phyloP scores from a whole-genome alignment of 2,329 filamentous ascomycete genomes.

The Colletotrichum gloeosporioides region DNA sequence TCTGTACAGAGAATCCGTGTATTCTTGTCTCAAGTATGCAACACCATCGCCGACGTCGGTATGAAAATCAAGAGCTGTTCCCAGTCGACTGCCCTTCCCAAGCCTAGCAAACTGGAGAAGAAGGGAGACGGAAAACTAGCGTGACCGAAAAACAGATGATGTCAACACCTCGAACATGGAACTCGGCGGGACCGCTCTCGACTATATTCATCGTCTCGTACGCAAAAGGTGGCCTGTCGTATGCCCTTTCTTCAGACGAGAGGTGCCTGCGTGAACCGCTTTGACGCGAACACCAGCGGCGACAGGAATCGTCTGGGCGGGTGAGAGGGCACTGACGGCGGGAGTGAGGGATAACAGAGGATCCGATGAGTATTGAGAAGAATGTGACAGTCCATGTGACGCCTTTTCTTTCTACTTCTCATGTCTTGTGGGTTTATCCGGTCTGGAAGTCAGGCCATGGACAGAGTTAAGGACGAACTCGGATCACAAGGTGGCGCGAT shows the following conservation, averaged over 20 bases:
- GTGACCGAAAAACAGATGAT: neutral
- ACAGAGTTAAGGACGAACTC: neutral
- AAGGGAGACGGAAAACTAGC: rapidly evolving
- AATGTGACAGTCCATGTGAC: neutral
- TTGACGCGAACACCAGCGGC: neutral
- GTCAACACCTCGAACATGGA: neutral
- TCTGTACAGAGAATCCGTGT: neutral
- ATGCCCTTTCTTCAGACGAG: neutral
- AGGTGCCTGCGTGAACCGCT: neutral
- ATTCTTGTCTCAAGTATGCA: neutral
- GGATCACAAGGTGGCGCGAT: neutral
- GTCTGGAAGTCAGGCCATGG: neutral
- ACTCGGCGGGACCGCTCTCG: neutral
- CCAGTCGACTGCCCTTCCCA: rapidly evolving
- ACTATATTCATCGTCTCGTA: neutral
- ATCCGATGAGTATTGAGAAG: neutral
- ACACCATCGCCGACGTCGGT: neutral
- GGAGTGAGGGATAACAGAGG: neutral
- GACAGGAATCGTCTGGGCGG: neutral
- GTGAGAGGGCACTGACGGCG: neutral
- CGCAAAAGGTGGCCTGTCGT: neutral
- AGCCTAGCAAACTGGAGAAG: neutral
- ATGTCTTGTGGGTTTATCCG: neutral
- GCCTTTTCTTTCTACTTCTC: neutral
- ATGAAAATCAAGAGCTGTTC: neutral